Base-by-base conservation (phyloP, 305 asterid genomes). In the Stenogyne calaminthoides region DNA sequence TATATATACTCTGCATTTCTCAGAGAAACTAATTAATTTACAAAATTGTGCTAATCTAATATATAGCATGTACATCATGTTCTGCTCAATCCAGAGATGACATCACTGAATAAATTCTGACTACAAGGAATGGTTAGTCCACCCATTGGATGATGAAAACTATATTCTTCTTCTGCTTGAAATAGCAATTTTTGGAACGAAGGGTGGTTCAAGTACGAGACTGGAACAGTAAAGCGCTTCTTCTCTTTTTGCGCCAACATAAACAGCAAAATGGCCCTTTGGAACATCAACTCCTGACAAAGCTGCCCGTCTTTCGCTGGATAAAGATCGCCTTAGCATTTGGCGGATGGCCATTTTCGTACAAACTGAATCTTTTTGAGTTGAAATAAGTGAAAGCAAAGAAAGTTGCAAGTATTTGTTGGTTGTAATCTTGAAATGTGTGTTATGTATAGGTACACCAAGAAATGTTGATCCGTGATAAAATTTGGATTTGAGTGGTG, bases 81-180 rank as follows among this genome's bases (percentile, higher is more conserved):
- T 52, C 58, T 52, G 27, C 27, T 52, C 58, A 52, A 16, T 2
- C 7, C 27, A 5, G 27, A 52, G 27, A 52, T 8, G 58, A 52
- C 5, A 1, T 52, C 27, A 52, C 2, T 16, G 58, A 52, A 52
- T 52, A 52, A 52, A 52, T 16, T 27, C 27, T 52, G 5, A 16
- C 4, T 52, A 3, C 58, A 52, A 16, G 58, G 90, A 57, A 85
- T 77, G 0, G 88, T 84, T 7, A 86, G 80, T 46, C 62, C 16
- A 9, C 62, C 62, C 62, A 22, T 56, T 20, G 36, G 62, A 20
- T 56, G 62, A 20, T 19, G 15, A 7, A 56, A 56, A 7, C 36
- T 15, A 7, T 9, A 56, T 56, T 56, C 36, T 56, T 56, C 36
- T 22, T 20, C 36, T 0, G 62, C 36, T 32, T 32, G 36, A 4